phyloP scores from a whole-genome alignment of 306 rosid species.

The Rosa chinensis region DNA sequence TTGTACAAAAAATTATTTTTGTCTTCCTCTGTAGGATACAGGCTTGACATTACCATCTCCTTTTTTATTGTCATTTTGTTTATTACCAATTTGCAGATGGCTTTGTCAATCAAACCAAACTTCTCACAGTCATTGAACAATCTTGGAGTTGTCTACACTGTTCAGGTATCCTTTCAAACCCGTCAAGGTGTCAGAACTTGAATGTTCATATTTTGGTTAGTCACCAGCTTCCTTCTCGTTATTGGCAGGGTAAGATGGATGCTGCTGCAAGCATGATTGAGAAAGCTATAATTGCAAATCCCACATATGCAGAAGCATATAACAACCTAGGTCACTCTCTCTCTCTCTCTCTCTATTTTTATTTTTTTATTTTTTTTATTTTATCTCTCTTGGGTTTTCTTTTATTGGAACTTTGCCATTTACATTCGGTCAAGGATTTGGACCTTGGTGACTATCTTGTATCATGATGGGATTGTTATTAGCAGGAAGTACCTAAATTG shows the following conservation, averaged over 20 bases:
- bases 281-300: constrained; percentile 95
- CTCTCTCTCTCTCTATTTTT: constrained; percentile 14
- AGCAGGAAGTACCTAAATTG: background rate
- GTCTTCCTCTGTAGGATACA: background rate
- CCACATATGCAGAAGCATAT: constrained; percentile 97
- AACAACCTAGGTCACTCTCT: constrained; percentile 79
- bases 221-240: constrained; percentile 25
- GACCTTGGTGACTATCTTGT: constrained; percentile 4
- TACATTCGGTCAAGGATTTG: constrained; percentile 11
- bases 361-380: too few relatives aligned
- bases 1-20: background rate
- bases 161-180: constrained; percentile 60
- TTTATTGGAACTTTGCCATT: constrained; percentile 4
- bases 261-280: constrained; percentile 99
- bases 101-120: constrained; percentile 88
- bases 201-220: constrained; percentile 16
- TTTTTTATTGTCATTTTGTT: background rate
- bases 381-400: background rate
- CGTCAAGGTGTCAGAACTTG: constrained; percentile 22
- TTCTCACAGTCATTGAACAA: constrained; percentile 98
- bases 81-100: constrained; percentile 58
- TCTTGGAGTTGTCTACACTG: constrained; percentile 98
- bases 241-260: constrained; percentile 95
- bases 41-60: constrained; percentile 22
- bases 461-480: background rate